Base-by-base conservation (phyloP, 2,329 filamentous ascomycete species). In the Magnaporthiopsis incrustans region DNA sequence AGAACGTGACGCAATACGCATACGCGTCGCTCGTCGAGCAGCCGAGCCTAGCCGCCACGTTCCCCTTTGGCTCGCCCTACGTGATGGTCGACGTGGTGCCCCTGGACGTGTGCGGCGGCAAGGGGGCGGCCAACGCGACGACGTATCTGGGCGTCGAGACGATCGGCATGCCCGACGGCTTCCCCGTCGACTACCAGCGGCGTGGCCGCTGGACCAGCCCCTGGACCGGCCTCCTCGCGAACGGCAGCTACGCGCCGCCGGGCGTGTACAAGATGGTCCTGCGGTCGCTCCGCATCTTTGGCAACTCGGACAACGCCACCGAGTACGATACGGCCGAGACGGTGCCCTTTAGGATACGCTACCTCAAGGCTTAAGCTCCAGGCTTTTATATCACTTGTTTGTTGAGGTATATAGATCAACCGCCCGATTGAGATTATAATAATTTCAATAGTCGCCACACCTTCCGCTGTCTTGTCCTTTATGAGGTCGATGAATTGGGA, bases 251-350 rank as follows among this genome's bases (percentile, higher is more conserved):
- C 65, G 82, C 77, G 1, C 78, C 81, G 0, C 73, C 76, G 0
- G 83, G 83, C 14, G 68, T 70, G 33, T 85, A 86, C 72, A 80
- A 78, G 71, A 73, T 85, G 61, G 74, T 74, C 1, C 73, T 84
- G 35, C 77, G 77, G 64, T 79, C 82, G 2, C 71, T 85, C 67
- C 77, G 77, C 65, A 77, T 85, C 65, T 83, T 81, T 69, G 83
- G 83, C 6, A 75, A 85, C 64, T 71, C 73, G 44, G 70, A 73
- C 18, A 74, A 78, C 64, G 66, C 73, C 2, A 72, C 71, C 4
- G 80, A 85, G 61, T 85, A 81, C 72, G 82, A 85, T 32, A 69
- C 73, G 1, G 69, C 71, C 27, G 75, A 79, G 68, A 76, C 80
- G 14, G 69, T 71, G 0, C 64, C 74, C 1, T 82, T 85, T 65